Evolutionary conservation across 2,329 filamentous ascomycete species (phyloP).

Genomic region (Aspergillus brasiliensis): DNA sequence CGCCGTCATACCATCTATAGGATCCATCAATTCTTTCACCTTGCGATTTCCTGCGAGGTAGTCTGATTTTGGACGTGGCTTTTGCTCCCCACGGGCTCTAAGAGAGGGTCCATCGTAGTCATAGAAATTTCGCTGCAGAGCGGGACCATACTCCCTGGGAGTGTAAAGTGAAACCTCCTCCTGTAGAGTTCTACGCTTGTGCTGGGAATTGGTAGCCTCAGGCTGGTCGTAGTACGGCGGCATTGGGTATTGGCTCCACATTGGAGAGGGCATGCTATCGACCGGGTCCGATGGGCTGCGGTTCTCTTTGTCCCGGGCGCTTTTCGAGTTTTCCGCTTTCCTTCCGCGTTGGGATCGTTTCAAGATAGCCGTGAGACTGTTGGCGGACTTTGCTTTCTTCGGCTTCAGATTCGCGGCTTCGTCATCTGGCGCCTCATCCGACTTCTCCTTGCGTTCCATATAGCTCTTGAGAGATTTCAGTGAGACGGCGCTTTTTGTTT

Average conservation of each 20-base stretch:
- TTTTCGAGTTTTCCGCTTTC: slow-evolving; percentile 57
- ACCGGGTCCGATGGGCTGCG: slow-evolving; percentile 59
- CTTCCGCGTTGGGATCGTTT: slow-evolving; percentile 71
- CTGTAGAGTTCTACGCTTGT: slow-evolving; percentile 49
- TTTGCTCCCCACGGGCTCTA: slow-evolving; percentile 40
- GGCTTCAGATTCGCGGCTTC: slow-evolving; percentile 47
- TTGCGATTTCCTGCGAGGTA: slow-evolving; percentile 47
- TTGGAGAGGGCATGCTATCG: slow-evolving; percentile 63
- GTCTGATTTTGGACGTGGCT: slow-evolving; percentile 56
- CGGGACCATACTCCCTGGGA: slow-evolving; percentile 60
- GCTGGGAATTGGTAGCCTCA: slow-evolving; percentile 46
- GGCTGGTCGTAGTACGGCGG: slow-evolving; percentile 36
- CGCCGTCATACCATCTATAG: slow-evolving; percentile 29
- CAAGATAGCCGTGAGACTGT: slow-evolving; percentile 77
- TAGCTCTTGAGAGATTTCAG: slow-evolving; percentile 52
- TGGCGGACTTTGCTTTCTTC: slow-evolving; percentile 78
- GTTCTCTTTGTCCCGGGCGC: slow-evolving; percentile 78
- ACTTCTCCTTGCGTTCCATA: slow-evolving; percentile 50
- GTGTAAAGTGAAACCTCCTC: slow-evolving; percentile 63
- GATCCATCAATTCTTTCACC: slow-evolving; percentile 37
- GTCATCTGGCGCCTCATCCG: slow-evolving; percentile 34
- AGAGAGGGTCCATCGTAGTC: slow-evolving; percentile 53
- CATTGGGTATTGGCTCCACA: slow-evolving; percentile 74
- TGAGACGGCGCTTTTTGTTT: slow-evolving; percentile 57
- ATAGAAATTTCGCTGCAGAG: slow-evolving; percentile 64